phyloP scores from a whole-genome alignment of 2,329 filamentous ascomycete species.

The Fusarium sp. region DNA sequence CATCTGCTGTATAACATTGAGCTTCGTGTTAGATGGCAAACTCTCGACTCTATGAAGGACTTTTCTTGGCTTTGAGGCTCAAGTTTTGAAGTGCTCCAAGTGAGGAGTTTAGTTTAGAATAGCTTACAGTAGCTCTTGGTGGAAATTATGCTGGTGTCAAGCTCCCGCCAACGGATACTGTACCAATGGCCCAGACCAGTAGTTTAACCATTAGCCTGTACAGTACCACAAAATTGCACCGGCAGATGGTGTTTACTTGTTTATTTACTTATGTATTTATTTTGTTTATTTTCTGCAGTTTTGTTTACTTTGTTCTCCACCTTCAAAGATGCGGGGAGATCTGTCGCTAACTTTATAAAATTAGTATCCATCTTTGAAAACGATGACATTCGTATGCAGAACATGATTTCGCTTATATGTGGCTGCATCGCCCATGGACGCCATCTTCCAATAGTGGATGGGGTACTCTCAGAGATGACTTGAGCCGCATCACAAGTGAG shows the following conservation, averaged over 20 bases:
- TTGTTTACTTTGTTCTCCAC: constrained; percentile 24
- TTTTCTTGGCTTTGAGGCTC: not conserved
- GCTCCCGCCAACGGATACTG: not conserved
- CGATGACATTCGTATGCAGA: constrained; percentile 13
- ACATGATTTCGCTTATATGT: constrained; percentile 36
- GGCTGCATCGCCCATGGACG: constrained; percentile 15
- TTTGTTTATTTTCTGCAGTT: not conserved
- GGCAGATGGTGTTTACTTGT: not conserved
- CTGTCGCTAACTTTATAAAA: not conserved
- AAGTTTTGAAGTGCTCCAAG: not conserved
- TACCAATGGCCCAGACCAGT: not conserved
- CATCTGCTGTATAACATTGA: not conserved
- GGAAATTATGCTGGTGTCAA: constrained; percentile 21
- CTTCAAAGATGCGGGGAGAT: constrained; percentile 7
- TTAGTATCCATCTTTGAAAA: not conserved
- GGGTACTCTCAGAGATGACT: not conserved
- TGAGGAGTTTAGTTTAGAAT: not conserved
- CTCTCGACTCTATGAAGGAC: not conserved
- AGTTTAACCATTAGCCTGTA: not conserved
- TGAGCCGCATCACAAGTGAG: constrained; percentile 15
- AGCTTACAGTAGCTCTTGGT: not conserved
- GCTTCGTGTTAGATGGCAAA: not conserved
- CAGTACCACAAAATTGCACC: not conserved
- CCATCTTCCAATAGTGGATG: constrained; percentile 27
- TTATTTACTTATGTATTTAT: constrained; percentile 14